Conservation (phyloP, 176 grass and related monocot genomes). For the Juncus effusus region DNA sequence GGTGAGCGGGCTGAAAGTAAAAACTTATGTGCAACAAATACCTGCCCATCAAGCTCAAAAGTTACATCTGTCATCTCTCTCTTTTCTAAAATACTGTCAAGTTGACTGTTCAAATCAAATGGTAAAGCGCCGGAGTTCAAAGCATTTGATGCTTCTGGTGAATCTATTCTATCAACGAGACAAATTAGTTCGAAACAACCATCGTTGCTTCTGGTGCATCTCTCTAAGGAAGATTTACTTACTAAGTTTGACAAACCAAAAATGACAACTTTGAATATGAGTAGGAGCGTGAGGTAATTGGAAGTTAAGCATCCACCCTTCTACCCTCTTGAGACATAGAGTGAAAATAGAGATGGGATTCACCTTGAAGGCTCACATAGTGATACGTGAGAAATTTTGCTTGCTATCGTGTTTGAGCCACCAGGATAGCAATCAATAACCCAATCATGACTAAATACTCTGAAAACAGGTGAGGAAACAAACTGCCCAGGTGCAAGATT, state of each 20-base stretch:
- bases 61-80: background rate
- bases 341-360: background rate
- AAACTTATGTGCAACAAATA: background rate
- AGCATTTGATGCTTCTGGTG: no score
- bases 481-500: background rate
- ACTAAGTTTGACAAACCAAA: no score
- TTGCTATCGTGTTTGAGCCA: background rate
- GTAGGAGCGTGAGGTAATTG: no score
- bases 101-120: background rate
- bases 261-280: no score
- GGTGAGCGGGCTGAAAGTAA: slow-evolving; percentile 6
- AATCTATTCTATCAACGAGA: background rate
- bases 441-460: slow-evolving; percentile 2
- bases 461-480: slow-evolving; percentile 9
- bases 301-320: no score
- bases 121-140: background rate
- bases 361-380: background rate
- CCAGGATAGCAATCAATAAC: background rate
- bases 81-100: slow-evolving; percentile 4
- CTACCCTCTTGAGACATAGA: background rate
- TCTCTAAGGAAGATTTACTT: background rate
- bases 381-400: background rate
- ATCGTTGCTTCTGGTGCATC: no score
- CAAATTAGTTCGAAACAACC: slow-evolving; percentile 14
- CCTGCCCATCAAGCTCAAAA: background rate